These are phyloP conservation scores for Ambrosia trifida DNA, from an alignment of 129 eudicot species.

Conservation along the genomic window DNA sequence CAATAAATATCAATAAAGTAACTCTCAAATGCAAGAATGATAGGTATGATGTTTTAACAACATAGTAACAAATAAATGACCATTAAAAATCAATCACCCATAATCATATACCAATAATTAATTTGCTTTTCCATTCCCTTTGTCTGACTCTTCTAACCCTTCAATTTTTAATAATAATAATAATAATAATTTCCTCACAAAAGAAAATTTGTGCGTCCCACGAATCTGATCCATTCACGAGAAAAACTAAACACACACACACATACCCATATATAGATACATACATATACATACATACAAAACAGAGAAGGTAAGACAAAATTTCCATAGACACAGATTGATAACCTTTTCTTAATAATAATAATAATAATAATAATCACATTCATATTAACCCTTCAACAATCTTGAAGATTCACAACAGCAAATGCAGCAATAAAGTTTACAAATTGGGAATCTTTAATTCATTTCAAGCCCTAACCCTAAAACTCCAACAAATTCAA, in stretches of 20 bases:
- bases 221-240: slow-evolving; percentile 44
- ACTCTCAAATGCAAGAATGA: too few relatives aligned
- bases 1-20: too few relatives aligned
- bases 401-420: slow-evolving; percentile 19
- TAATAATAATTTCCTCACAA: slow-evolving; percentile 5
- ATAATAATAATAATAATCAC: not conserved
- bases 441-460: not conserved
- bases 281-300: not conserved
- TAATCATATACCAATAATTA: slow-evolving; percentile 3
- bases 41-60: too few relatives aligned
- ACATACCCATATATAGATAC: not conserved
- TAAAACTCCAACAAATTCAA: not conserved
- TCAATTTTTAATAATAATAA: slow-evolving; percentile 1
- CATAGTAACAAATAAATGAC: too few relatives aligned
- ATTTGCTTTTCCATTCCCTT: slow-evolving; percentile 11
- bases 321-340: slow-evolving; percentile 15
- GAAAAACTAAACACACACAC: slow-evolving; percentile 18
- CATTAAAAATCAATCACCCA: not conserved
- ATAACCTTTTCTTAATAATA: slow-evolving; percentile 13
- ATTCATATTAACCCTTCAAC: slow-evolving; percentile 28
- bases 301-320: slow-evolving; percentile 36
- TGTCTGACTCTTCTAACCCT: slow-evolving; percentile 28
- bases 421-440: slow-evolving; percentile 26
- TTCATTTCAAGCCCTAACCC: slow-evolving; percentile 24
- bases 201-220: slow-evolving; percentile 45